phyloP scores from a whole-genome alignment of 805 yeast genomes.

The Isabelozyma heimii region DNA sequence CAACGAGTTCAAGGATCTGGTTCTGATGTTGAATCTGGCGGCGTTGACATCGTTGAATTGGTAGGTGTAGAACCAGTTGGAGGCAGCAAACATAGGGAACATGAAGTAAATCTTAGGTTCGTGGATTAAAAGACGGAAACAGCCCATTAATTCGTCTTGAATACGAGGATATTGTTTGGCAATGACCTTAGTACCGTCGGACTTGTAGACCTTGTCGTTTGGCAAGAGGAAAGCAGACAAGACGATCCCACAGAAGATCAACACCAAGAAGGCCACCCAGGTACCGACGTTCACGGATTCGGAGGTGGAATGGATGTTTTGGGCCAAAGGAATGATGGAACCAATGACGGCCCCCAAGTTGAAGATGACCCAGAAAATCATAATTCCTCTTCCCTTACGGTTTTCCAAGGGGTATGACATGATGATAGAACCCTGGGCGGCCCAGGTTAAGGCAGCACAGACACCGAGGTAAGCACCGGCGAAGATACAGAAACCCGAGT shows the following conservation, averaged over 20 bases:
- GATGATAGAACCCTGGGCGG: conserved; percentile 56
- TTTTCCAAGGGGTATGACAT: conserved; percentile 57
- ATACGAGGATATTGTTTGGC: conserved; percentile 44
- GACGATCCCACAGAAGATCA: conserved; percentile 46
- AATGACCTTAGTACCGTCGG: conserved; percentile 50
- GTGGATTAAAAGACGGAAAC: conserved; percentile 31
- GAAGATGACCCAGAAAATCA: conserved; percentile 60
- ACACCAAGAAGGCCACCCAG: conserved; percentile 51
- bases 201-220: conserved; percentile 44
- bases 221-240: conserved; percentile 50
- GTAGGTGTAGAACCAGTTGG: conserved; percentile 67
- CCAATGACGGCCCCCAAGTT: conserved; percentile 64
- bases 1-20: conserved; percentile 59
- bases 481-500: conserved; percentile 51
- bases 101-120: conserved; percentile 47
- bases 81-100: conserved; percentile 62
- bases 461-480: conserved; percentile 58
- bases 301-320: conserved; percentile 41
- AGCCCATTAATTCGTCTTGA: conserved; percentile 43
- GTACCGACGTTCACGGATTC: conserved; percentile 47
- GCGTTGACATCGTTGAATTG: conserved; percentile 60
- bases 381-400: conserved; percentile 51
- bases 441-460: conserved; percentile 56
- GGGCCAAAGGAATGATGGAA: conserved; percentile 53
- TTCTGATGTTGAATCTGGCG: conserved; percentile 53